Conservation (phyloP, 257 asterid genomes). For the Solanum chiquidenum region DNA sequence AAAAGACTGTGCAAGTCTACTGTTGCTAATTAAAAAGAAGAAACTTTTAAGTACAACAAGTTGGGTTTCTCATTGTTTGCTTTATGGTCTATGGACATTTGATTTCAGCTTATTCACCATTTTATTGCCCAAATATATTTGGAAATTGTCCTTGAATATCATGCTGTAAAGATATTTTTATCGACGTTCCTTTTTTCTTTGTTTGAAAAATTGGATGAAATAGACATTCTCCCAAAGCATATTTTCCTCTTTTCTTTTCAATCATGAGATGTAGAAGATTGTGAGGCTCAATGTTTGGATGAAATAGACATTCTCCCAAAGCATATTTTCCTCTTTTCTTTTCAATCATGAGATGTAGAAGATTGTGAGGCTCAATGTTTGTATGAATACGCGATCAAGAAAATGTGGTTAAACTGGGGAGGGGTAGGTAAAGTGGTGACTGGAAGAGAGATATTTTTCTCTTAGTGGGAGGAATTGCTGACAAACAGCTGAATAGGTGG, state of each 20-base stretch:
- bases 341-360: background rate
- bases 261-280: background rate
- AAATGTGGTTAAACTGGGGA: background rate
- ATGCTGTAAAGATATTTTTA: background rate
- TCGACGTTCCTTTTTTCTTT: background rate
- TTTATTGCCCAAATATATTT: background rate
- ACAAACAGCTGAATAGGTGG: background rate
- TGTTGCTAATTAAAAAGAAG: background rate
- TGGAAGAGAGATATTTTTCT: background rate
- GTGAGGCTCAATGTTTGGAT: background rate
- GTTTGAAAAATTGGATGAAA: background rate
- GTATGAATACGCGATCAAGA: background rate
- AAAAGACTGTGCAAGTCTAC: background rate
- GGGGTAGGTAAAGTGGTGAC: background rate
- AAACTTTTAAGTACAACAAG: background rate
- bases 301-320: background rate
- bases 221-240: background rate
- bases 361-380: background rate
- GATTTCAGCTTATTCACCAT: background rate
- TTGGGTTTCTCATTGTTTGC: background rate
- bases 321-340: background rate
- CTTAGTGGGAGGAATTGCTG: background rate
- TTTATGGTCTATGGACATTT: background rate
- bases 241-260: background rate
- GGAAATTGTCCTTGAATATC: background rate